Base-by-base conservation (phyloP, 1,284 basidiomycete species). In the Malassezia vespertilionis region DNA sequence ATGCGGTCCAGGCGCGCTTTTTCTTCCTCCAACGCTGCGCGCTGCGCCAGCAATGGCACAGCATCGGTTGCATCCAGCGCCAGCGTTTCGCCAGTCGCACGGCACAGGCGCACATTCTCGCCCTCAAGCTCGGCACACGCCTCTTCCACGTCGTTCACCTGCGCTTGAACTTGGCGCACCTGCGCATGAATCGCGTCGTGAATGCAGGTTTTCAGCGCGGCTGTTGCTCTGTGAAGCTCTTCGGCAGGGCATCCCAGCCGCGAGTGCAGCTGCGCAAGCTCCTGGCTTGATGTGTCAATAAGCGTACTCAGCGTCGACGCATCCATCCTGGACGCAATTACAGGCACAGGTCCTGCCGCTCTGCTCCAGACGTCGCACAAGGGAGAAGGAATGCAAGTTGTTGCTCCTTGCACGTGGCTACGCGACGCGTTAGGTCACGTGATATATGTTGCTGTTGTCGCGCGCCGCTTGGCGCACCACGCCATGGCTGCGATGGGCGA, bases 161-260 rank as follows among this genome's bases (percentile, higher is more conserved):
- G 57, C 15, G 45, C 45, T 27, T 60, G 46, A n/a, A 61, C 62
- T 10, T 45, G 46, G 20, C 45, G 53, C 20, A 69, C 53, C 54
- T 69, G 58, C n/a, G 56, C 57, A 27, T 65, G 57, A 20, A 66
- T 59, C 0, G 65, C 64, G 20, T 56, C 52, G 40, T 61, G 57
- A 14, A 69, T 52, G 3, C 63, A 58, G 10, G 57, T 47, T n/a
- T 59, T 59, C 9, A 66, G 58, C 1, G 57, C 52, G 4, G 57
- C 57, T 38, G 64, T 55, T 1, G 64, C 57, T 11, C 46, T 46
- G 45, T 60, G 54, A 4, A 65, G 43, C 18, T 59, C 50, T 17
- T 60, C 57, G 24, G 58, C 50, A 14, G 63, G 57, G 43, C 60
- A 53, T 8, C 65, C 65, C 37, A 69, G 59, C 31, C 58, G 52